Base-by-base conservation (phyloP, 176 grass and related monocot genomes). In the Aegilops longissima region DNA sequence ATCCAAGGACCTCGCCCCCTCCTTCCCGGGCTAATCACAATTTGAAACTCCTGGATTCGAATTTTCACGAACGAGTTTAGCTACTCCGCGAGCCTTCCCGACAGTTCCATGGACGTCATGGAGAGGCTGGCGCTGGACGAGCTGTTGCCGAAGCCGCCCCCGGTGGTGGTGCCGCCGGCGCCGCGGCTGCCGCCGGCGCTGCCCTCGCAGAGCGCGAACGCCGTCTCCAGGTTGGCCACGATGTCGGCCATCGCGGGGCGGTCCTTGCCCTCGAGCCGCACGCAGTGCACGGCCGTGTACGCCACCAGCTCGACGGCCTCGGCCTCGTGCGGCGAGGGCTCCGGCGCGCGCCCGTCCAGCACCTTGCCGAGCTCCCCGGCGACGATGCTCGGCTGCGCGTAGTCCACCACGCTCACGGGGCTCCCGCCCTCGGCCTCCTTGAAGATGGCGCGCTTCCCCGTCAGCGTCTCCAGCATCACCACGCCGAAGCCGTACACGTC, bases 401-500 rank as follows among this genome's bases (percentile, higher is more conserved):
- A 87, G 82, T 99, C 97, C 69, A 99, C 92, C 40, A 99, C 89
- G 68, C 87, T 93, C 14, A 86, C 73, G 5, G 89, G 91, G 35
- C 51, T 88, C 31, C 81, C 89, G 20, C 79, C 90, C 38, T 90
- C 93, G 3, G 85, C 92, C 38, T 90, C 93, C 81, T 76, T 94
- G 72, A 94, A 99, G 18, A 99, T 90, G 5, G 94, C 97, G 21
- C 83, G 85, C 80, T 72, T 92, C 18, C 97, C 97, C 0, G 97
- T 99, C 1, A 99, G 80, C n/a, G 72, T 69, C 82, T 99, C 97
- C 8, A 99, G 89, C 92, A 94, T 94, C 59, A 99, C 97, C 47
- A 99, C 94, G 21, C 97, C 97, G 62, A 99, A 88, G 1, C 94
- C 89, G 82, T 99, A 99, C 16, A 99, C 92, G 80, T 99, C 97